A percentile compares a stretch with the other conserved stretches of the same genome.
Evolutionary conservation across 2,329 filamentous ascomycete species (phyloP).

Genomic region (Penicillium sp.): DNA sequence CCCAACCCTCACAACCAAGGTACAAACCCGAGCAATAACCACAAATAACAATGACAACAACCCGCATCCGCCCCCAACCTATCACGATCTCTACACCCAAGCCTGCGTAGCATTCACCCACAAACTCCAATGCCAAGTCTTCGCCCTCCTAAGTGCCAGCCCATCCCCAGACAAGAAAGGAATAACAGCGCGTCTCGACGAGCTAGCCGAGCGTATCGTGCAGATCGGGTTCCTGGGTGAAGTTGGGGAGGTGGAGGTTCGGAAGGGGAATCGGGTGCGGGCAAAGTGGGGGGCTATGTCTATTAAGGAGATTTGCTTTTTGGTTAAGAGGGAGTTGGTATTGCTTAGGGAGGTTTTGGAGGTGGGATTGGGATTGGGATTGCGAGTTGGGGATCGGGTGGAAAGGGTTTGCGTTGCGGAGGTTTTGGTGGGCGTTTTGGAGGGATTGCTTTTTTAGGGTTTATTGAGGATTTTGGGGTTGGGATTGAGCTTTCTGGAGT

Average conservation of each 20-base stretch:
- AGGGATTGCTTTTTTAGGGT: not conserved
- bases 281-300: not conserved
- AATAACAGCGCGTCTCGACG: not conserved
- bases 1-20: not conserved
- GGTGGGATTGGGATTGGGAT: not conserved
- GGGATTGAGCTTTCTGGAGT: not conserved
- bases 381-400: no score
- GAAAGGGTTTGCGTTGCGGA: not conserved
- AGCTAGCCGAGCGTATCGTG: not conserved
- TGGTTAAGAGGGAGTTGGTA: not conserved
- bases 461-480: not conserved
- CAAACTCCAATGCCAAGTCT: conserved; percentile 5
- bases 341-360: not conserved
- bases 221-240: conserved; percentile 2
- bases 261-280: not conserved
- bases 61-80: not conserved
- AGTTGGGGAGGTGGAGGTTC: not conserved
- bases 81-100: not conserved
- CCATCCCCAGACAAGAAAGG: not conserved
- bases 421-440: not conserved
- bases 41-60: not conserved
- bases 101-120: conserved; percentile 2
- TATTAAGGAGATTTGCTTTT: conserved; percentile 5
- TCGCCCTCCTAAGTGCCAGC: not conserved
- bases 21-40: no score